phyloP scores from a whole-genome alignment of 176 grass and related monocot genomes.

The Rhynchospora breviuscula region DNA sequence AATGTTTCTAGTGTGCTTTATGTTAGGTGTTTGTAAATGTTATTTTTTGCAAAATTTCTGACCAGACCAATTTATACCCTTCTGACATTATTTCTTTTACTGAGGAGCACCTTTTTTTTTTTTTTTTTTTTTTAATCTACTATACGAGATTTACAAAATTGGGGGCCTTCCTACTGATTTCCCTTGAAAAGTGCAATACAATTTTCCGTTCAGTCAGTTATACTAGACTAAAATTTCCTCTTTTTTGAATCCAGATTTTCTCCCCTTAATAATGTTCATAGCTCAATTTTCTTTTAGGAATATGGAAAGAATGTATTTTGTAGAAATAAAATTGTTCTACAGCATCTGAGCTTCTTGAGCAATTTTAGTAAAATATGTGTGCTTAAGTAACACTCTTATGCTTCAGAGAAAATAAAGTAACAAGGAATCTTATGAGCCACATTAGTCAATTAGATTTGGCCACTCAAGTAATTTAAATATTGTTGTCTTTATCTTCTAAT shows the following conservation, averaged over 20 bases:
- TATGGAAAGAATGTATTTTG: not conserved
- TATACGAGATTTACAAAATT: not conserved
- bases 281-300: not conserved
- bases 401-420: not conserved
- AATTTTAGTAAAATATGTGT: not conserved
- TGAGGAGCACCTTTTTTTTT: not conserved
- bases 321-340: not conserved
- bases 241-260: not conserved
- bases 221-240: not conserved
- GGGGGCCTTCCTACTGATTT: not conserved
- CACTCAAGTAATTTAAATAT: constrained; percentile 2
- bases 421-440: not conserved
- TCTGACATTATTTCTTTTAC: not conserved
- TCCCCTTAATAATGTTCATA: not conserved
- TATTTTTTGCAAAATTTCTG: not conserved
- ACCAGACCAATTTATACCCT: not conserved
- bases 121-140: not conserved
- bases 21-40: too few relatives aligned
- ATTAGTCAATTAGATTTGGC: constrained; percentile 22
- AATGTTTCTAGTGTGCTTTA: too few relatives aligned
- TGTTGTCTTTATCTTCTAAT: constrained; percentile 9
- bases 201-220: not conserved
- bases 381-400: not conserved
- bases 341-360: not conserved
- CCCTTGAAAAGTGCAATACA: not conserved